Percentiles rank a stretch among this genome's conserved stretches.
phyloP scores from a whole-genome alignment of 2,329 filamentous ascomycete genomes.

The Alternaria sp. region DNA sequence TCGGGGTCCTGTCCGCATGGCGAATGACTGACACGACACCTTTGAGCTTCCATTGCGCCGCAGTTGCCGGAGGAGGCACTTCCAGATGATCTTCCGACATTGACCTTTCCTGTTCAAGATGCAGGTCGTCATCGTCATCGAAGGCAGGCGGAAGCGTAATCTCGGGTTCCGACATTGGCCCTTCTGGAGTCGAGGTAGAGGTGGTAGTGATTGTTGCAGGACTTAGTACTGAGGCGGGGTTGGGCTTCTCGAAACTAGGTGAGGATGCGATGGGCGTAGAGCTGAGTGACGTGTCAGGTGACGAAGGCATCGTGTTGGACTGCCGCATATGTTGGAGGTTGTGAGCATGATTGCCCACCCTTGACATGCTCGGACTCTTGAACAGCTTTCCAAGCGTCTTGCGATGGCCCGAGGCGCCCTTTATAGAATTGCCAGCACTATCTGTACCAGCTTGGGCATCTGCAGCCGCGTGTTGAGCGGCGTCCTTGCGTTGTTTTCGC shows the following conservation, averaged over 20 bases:
- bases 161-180: slow-evolving; percentile 41
- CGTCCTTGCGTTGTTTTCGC: slow-evolving; percentile 58
- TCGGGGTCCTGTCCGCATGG: slow-evolving; percentile 95
- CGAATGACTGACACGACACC: slow-evolving; percentile 96
- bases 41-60: slow-evolving; percentile 97
- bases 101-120: slow-evolving; percentile 30
- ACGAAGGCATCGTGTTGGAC: slow-evolving; percentile 46
- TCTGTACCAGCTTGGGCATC: slow-evolving; percentile 32
- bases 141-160: slow-evolving; percentile 35
- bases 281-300: slow-evolving; percentile 54
- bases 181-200: slow-evolving; percentile 17
- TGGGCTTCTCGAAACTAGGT: slow-evolving; percentile 50
- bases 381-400: slow-evolving; percentile 63
- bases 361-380: slow-evolving; percentile 69
- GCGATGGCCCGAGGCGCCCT: slow-evolving; percentile 48
- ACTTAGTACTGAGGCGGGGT: slow-evolving; percentile 24
- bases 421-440: slow-evolving; percentile 30
- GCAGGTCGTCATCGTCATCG: slow-evolving; percentile 29
- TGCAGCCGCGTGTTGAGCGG: slow-evolving; percentile 48
- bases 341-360: slow-evolving; percentile 55
- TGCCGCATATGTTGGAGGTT: slow-evolving; percentile 46
- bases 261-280: slow-evolving; percentile 53
- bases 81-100: slow-evolving; percentile 42
- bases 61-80: slow-evolving; percentile 64
- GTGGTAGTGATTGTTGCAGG: slow-evolving; percentile 17